These are phyloP conservation scores for Coemansia aciculifera DNA, from an alignment of 192 early-diverging fungal species.

Conservation along the genomic window DNA sequence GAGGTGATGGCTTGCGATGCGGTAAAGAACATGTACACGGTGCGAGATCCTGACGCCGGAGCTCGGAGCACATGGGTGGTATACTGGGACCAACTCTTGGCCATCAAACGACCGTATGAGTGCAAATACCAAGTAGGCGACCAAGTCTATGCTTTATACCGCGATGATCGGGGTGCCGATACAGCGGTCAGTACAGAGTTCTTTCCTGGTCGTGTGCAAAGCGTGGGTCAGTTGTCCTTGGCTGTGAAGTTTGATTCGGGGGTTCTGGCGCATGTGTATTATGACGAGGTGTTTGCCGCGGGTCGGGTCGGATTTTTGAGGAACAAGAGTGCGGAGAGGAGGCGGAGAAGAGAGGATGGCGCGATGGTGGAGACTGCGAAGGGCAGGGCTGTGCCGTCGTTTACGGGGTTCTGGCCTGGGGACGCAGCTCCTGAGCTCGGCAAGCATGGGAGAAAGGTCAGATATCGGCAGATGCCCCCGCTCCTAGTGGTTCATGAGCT, in stretches of 20 bases:
- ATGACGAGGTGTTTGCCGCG: conserved; percentile 51
- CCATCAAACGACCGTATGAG: conserved; percentile 42
- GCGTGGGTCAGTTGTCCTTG: conserved; percentile 24
- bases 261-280: conserved; percentile 41
- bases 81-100: conserved; percentile 49
- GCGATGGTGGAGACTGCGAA: conserved; percentile 22
- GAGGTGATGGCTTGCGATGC: conserved; percentile 39
- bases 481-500: conserved; percentile 17
- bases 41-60: conserved; percentile 24
- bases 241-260: conserved; percentile 31
- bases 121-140: conserved; percentile 37
- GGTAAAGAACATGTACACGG: conserved; percentile 33
- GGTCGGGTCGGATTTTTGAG: conserved; percentile 48
- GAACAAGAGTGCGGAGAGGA: conserved; percentile 30
- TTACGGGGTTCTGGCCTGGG: conserved; percentile 49
- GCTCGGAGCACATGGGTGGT: conserved; percentile 36
- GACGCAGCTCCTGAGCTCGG: conserved; percentile 27
- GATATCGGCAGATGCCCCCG: conserved; percentile 37
- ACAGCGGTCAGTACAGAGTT: conserved; percentile 46
- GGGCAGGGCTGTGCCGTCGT: conserved; percentile 35
- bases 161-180: conserved; percentile 29
- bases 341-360: background rate
- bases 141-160: conserved; percentile 50
- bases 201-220: conserved; percentile 34
- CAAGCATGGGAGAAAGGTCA: conserved; percentile 32